Evolutionary conservation across 2,329 filamentous ascomycete species (phyloP), one percentile per base, ranked within the genome.

Genomic region (Trichophyton schoenleinii): DNA sequence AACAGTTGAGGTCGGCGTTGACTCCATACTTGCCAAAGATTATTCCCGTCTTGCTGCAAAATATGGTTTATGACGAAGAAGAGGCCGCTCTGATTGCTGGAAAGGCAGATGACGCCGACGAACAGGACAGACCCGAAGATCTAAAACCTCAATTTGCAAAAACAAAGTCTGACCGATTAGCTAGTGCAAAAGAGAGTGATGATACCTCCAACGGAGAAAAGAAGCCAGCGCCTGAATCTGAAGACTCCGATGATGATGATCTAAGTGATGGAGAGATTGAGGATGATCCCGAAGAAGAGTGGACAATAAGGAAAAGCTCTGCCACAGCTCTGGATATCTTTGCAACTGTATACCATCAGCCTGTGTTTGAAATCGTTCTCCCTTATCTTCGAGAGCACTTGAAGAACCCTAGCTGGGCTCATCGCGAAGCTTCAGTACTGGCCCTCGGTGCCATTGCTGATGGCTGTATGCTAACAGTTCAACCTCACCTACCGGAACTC

Each of bases 251-350:
- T 74, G 84, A 90, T 49, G 88, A 89, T 64, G 87, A 91, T 53
- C 75, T 91, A 5, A 92, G 92, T 68, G 92, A 96, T 64, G 92
- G 91, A 42, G 91, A 96, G 72, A 85, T 96, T 49, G 79, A 82
- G 55, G 82, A 87, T 46, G 83, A 81, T 58, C 89, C 90, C 0
- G 94, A 97, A 72, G 90, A 95, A 72, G 84, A 85, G 68, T 99
- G 94, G 94, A 97, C 92, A 60, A 79, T 99, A 60, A 85, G 94
- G 65, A 99, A 99, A 76, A 97, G 94, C 77, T 97, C 94, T 42
- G 94, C 94, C 6, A 94, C 94, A 11, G 91, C 94, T 7, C 80
- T 99, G 46, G 94, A 99, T 71, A 89, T 96, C 11, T 91, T 99
- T 68, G 91, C 94, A 18, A 88, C 87, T 59, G 89, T 96, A 65